A percentile compares a stretch with the other conserved stretches of the same genome.
These are phyloP conservation scores for Globisporangium orthogonon DNA, from an alignment of 352 stramenopile species.

Conservation along the genomic window DNA sequence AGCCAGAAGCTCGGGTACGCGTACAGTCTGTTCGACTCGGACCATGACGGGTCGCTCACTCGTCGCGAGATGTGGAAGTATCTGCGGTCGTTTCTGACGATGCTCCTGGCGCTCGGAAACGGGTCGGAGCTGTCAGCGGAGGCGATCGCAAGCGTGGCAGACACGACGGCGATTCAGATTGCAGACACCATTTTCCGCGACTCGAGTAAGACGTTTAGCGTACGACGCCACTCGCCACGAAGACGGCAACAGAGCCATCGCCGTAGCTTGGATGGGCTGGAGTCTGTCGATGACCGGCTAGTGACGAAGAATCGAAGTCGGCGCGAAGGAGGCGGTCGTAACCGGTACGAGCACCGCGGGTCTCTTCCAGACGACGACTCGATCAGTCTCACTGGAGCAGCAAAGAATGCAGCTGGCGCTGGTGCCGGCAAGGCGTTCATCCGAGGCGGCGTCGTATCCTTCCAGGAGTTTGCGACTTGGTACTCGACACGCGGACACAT, in stretches of 20 bases:
- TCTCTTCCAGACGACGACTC: constrained; percentile 57
- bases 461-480: constrained; percentile 84
- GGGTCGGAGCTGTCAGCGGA: constrained; percentile 75
- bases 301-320: constrained; percentile 24
- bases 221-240: constrained; percentile 22
- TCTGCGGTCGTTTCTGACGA: constrained; percentile 92
- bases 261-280: constrained; percentile 51
- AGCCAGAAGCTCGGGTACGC: constrained; percentile 92
- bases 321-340: constrained; percentile 18
- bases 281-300: constrained; percentile 32
- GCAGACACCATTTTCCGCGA: constrained; percentile 81
- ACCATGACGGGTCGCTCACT: constrained; percentile 87
- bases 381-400: constrained; percentile 47
- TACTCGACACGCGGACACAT: constrained; percentile 78
- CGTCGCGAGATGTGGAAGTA: constrained; percentile 91
- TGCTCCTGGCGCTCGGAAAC: constrained; percentile 92
- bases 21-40: constrained; percentile 88
- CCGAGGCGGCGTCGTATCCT: constrained; percentile 67
- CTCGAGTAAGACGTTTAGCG: constrained; percentile 73
- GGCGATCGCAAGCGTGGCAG: constrained; percentile 72
- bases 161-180: constrained; percentile 79
- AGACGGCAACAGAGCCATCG: constrained; percentile 29
- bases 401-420: constrained; percentile 38
- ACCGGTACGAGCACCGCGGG: constrained; percentile 62
- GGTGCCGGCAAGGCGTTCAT: constrained; percentile 70